Base-by-base conservation (phyloP, 1,284 basidiomycete genomes). In the Rugosomyces carneus region DNA sequence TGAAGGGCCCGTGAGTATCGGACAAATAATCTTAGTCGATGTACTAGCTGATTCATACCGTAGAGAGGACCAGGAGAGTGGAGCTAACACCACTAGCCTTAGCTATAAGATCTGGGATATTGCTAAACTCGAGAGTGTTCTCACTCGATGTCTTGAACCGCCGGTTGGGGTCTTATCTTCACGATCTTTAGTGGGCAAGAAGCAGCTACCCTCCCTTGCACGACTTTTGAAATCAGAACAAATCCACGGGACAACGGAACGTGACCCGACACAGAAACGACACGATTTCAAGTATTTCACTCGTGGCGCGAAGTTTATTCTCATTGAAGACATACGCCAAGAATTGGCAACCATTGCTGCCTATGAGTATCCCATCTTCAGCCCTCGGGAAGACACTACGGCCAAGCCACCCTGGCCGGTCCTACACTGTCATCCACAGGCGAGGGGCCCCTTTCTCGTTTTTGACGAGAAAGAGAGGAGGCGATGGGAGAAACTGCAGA, bases 221-320 rank as follows among this genome's bases (percentile, higher is more conserved):
- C 71, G 72, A 39, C 78, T 99, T 32, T 78, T 99, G 37, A 83
- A 90, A 53, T 84, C 89, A 23, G 96, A 99, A 63, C 84, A 84
- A 53, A 68, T 93, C 32, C 82, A 93, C 56, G 96, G 96, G 37
- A 87, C 85, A 1, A 84, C 81, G 3, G 96, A 99, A 69, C 85
- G 94, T 32, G 96, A 99, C 65, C 84, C 91, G 1, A 83, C 79
- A 9, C 89, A 94, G 43, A 88, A 82, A 47, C 81, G 93, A 38
- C 81, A 88, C 50, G 92, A 95, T 65, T 93, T 81, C 60, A 80
- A 81, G 53, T 99, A 99, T 65, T 99, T 99, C 66, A 70, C 80
- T 23, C 82, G 84, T 44, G 76, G 78, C 39, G 81, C 77, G 46
- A 84, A 77, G 61, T 97, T 91, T 63, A 74, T 98, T 23, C 76